Evolutionary conservation across 208 protist species (phyloP), one percentile per base, ranked within the genome.

Genomic region (Herpetomonas tarakana): DNA sequence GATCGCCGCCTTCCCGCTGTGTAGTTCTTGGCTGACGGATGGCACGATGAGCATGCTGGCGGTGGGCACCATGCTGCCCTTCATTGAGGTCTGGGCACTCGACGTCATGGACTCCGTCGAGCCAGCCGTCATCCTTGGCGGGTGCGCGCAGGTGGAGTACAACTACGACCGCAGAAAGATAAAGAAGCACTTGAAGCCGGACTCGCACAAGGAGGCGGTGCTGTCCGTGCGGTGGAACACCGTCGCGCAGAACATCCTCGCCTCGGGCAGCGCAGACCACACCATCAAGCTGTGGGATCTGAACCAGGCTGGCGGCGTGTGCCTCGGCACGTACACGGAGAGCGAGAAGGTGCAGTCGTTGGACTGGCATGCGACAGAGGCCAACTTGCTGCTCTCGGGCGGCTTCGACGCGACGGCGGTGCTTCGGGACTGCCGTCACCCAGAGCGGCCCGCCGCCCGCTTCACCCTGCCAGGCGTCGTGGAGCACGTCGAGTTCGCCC

Each of bases 271-370:
- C n/a, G 96, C 96, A 12, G 98, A 99, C 69, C 70, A 72, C 25
- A 98, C 88, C 22, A 92, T 99, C 7, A 98, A 98, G 64, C 68
- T 99, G 38, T 99, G 98, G 97, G 97, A 99, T 67, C 59, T 99
- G 9, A 87, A 77, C 67, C 62, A 51, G 24, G 22, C 29, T 16
- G 64, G 62, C 27, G 71, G 71, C n/a, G 58, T 45, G 7, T 98
- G 92, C 81, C 53, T 98, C 19, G 81, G 81, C 27, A 98, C 93
- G 12, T 97, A 80, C 41, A 75, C 84, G 30, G 96, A 99, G 66
- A 68, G 52, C 16, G 88, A 97, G 59, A 98, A 97, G 68, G 88
- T 98, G 30, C 88, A 96, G 66, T 86, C 84, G 9, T 61, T 98
- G 27, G 59, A 82, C 52, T 98, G 91, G 91, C 87, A 96, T 76